Evolutionary conservation across 2,329 filamentous ascomycete species (phyloP).

Genomic region (Penicillium sp.): DNA sequence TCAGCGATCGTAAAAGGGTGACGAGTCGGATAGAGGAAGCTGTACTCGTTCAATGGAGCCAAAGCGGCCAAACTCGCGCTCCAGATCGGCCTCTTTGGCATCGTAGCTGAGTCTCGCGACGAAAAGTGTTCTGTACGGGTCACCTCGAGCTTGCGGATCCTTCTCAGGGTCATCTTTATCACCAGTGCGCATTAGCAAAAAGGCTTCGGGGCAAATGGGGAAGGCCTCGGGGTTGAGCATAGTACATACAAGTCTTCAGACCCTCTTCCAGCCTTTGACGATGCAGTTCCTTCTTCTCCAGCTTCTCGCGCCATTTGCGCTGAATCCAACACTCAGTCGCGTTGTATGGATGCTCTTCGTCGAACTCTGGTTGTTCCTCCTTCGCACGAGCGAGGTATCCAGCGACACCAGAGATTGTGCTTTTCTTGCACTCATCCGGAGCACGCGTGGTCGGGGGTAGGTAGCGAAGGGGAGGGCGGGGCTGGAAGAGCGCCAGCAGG

Average conservation of each 20-base stretch:
- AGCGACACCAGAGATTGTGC: conserved; percentile 67
- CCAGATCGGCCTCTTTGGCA: conserved; percentile 80
- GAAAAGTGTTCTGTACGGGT: conserved; percentile 93
- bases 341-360: conserved; percentile 68
- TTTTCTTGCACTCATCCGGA: conserved; percentile 74
- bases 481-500: conserved; percentile 88
- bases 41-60: conserved; percentile 87
- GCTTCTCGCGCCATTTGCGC: conserved; percentile 73
- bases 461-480: conserved; percentile 86
- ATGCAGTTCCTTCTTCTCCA: conserved; percentile 70
- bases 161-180: conserved; percentile 69
- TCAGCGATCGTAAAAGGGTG: neutral
- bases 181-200: conserved; percentile 6
- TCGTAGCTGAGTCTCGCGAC: conserved; percentile 87
- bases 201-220: neutral
- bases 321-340: conserved; percentile 93
- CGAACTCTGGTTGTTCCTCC: conserved; percentile 54
- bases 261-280: conserved; percentile 54
- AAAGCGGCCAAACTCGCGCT: conserved; percentile 88
- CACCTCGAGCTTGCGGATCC: conserved; percentile 83
- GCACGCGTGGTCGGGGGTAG: conserved; percentile 77
- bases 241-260: conserved; percentile 58
- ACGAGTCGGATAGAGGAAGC: neutral
- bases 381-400: conserved; percentile 68
- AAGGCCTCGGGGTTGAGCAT: neutral